Evolutionary conservation across 495 filamentous ascomycete species (phyloP).

Genomic region (Astrothelium macrocarpum): DNA sequence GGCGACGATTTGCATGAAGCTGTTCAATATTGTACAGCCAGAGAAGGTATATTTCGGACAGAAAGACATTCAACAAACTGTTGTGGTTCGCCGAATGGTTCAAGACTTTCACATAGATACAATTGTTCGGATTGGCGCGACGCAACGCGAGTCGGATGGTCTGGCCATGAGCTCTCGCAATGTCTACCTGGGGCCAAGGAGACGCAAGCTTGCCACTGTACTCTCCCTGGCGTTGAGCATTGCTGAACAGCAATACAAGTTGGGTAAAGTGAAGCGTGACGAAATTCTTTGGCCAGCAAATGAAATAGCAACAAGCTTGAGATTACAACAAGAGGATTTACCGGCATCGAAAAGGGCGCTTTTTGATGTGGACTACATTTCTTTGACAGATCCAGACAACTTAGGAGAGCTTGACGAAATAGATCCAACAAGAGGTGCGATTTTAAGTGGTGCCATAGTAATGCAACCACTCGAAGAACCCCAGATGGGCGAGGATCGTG

Average conservation of each 20-base stretch:
- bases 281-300: conserved; percentile 61
- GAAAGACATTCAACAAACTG: conserved; percentile 95
- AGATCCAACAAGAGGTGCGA: conserved; percentile 55
- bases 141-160: conserved; percentile 69
- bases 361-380: conserved; percentile 85
- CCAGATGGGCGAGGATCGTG: conserved; percentile 55
- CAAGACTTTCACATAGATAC: conserved; percentile 77
- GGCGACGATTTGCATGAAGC: conserved; percentile 92
- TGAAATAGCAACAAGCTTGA: conserved; percentile 38
- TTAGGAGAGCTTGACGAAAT: conserved; percentile 66
- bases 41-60: conserved; percentile 93
- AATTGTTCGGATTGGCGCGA: conserved; percentile 62
- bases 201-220: conserved; percentile 61
- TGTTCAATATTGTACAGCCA: conserved; percentile 85
- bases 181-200: conserved; percentile 72
- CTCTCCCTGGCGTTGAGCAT: conserved; percentile 56
- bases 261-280: conserved; percentile 46
- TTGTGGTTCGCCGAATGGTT: conserved; percentile 78
- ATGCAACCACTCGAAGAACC: conserved; percentile 73
- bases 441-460: conserved; percentile 81
- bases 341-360: conserved; percentile 50
- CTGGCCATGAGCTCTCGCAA: conserved; percentile 92
- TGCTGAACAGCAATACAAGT: conserved; percentile 57
- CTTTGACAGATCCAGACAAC: conserved; percentile 69
- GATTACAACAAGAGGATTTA: conserved; percentile 54